Percentiles rank a stretch among this genome's conserved stretches.
These are phyloP conservation scores for Podaxis sp. DNA, from an alignment of 768 basidiomycete species.

Conservation along the genomic window DNA sequence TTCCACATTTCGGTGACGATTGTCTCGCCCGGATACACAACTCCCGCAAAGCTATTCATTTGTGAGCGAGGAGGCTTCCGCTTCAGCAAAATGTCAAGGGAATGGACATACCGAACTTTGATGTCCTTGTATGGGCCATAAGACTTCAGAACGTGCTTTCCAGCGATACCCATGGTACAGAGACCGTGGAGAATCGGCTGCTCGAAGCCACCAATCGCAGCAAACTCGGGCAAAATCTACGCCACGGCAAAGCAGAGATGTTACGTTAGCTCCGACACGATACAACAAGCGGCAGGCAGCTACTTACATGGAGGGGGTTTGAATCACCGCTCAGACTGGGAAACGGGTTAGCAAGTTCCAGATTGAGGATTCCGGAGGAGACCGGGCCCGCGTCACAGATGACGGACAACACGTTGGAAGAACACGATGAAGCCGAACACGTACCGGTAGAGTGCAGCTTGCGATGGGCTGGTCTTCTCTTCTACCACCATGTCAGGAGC, in stretches of 20 bases:
- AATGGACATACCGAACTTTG: slow-evolving; percentile 74
- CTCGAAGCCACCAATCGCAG: slow-evolving; percentile 92
- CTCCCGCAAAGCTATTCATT: slow-evolving; percentile 68
- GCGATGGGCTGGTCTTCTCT: slow-evolving; percentile 76
- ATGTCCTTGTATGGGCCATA: slow-evolving; percentile 89
- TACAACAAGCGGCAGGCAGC: not conserved
- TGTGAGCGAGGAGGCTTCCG: not conserved
- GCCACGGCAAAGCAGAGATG: not conserved
- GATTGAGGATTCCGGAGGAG: not conserved
- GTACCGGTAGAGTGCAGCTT: slow-evolving; percentile 91
- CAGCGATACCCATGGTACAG: slow-evolving; percentile 89
- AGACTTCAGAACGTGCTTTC: slow-evolving; percentile 85
- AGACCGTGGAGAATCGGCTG: slow-evolving; percentile 87
- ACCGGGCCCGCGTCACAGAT: not conserved
- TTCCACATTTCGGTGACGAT: slow-evolving; percentile 99
- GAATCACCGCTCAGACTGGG: slow-evolving; percentile 81
- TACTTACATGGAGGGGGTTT: slow-evolving; percentile 83
- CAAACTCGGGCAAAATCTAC: slow-evolving; percentile 90
- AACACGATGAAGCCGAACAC: slow-evolving; percentile 12
- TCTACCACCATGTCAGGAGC: slow-evolving; percentile 82
- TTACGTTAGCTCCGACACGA: not conserved
- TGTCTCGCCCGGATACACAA: slow-evolving; percentile 95
- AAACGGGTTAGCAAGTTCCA: not conserved
- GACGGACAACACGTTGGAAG: not conserved
- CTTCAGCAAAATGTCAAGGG: not conserved